A percentile compares a stretch with the other conserved stretches of the same genome.
Evolutionary conservation across 2,329 filamentous ascomycete genomes (phyloP).

Genomic region (Diaporthe aspalathi): DNA sequence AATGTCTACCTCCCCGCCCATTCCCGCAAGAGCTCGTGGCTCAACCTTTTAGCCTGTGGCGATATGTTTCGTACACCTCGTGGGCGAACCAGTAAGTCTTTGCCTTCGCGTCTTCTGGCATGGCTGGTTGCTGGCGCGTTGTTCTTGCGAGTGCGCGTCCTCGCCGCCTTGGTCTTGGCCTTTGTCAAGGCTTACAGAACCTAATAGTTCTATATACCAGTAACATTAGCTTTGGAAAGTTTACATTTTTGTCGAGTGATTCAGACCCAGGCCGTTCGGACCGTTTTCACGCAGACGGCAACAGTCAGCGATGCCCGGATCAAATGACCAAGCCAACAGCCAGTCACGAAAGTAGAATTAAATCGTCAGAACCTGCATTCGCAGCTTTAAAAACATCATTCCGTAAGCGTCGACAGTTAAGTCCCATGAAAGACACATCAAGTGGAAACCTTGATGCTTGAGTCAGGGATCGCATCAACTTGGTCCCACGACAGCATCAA

Average conservation of each 20-base stretch:
- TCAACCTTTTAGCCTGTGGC: not conserved
- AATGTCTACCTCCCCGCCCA: no score
- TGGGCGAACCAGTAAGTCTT: not conserved
- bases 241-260: no score
- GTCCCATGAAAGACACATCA: not conserved
- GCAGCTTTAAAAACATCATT: not conserved
- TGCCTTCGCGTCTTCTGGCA: not conserved
- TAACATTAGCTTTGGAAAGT: not conserved
- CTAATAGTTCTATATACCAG: no score
- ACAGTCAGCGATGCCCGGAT: not conserved
- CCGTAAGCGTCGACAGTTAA: not conserved
- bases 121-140: not conserved
- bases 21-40: not conserved
- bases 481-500: constrained; percentile 25
- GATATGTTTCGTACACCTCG: not conserved
- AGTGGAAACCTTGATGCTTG: not conserved
- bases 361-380: not conserved
- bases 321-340: not conserved
- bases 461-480: not conserved
- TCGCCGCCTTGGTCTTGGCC: not conserved
- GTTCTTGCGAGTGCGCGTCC: not conserved
- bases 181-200: no score
- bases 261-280: not conserved
- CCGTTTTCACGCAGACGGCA: not conserved
- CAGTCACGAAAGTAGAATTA: not conserved